These are phyloP conservation scores for Rhynchosporium secalis DNA, from an alignment of 2,329 filamentous ascomycete genomes.

Conservation along the genomic window DNA sequence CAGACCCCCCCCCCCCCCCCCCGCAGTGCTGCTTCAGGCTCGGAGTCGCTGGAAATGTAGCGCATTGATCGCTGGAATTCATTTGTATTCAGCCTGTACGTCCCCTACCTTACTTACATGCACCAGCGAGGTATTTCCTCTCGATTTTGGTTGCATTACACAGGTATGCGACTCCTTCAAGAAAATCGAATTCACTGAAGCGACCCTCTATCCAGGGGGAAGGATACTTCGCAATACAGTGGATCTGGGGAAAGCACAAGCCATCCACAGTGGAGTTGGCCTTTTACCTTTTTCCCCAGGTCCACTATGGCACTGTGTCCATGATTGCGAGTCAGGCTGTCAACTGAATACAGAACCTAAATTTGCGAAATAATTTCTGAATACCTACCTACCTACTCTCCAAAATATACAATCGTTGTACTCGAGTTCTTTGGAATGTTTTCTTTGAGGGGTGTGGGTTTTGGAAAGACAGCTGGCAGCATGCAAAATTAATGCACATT, in stretches of 20 bases:
- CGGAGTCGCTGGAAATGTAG: neutral
- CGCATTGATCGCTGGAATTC: neutral
- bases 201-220: neutral
- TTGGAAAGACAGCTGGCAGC: too few species aligned
- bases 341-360: neutral
- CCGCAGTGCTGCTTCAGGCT: neutral
- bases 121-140: neutral
- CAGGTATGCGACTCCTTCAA: neutral
- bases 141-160: neutral
- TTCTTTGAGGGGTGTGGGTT: too few species aligned
- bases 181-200: neutral
- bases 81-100: neutral
- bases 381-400: too few species aligned
- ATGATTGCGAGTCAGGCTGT: neutral
- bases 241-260: conserved; percentile 8
- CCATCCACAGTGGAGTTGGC: conserved; percentile 11
- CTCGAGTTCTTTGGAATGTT: too few species aligned
- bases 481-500: too few species aligned
- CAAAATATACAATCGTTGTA: too few species aligned
- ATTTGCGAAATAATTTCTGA: too few species aligned
- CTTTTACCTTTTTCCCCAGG: neutral
- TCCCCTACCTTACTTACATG: neutral
- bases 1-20: too few species aligned
- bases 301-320: neutral
- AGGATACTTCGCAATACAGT: neutral